phyloP scores from a whole-genome alignment of 1,284 basidiomycete genomes.

The Caloboletus firmus region DNA sequence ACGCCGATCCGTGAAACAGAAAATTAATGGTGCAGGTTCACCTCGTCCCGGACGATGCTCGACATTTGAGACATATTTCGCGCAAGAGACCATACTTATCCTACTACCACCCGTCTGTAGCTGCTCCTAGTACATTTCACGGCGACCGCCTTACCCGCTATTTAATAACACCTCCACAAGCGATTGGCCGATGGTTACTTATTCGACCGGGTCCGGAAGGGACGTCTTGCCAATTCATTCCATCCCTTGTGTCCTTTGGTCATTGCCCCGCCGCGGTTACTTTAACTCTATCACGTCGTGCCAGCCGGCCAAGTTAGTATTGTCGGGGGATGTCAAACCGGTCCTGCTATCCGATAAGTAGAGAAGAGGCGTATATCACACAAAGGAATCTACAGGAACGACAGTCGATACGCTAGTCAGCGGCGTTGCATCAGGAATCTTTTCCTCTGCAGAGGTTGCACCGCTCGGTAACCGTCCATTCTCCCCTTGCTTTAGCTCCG shows the following conservation, averaged over 20 bases:
- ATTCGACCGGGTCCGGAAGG: constrained; percentile 20
- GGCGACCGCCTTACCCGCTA: background rate
- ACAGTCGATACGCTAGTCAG: constrained; percentile 18
- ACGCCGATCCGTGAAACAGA: constrained; percentile 24
- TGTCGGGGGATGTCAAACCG: background rate
- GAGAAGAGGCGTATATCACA: constrained; percentile 15
- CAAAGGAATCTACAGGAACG: constrained; percentile 23
- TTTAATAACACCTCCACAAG: background rate
- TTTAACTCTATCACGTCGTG: constrained; percentile 6
- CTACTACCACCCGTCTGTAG: background rate
- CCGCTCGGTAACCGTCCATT: constrained; percentile 9
- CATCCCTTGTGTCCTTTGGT: constrained; percentile 24
- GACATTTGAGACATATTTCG: background rate
- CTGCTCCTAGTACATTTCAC: background rate
- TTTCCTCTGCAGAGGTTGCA: constrained; percentile 22
- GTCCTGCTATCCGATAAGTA: background rate
- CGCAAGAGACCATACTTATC: background rate
- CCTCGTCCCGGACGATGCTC: background rate
- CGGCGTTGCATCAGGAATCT: constrained; percentile 18
- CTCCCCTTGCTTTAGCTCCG: constrained; percentile 15
- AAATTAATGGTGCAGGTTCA: background rate
- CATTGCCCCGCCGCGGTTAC: constrained; percentile 13
- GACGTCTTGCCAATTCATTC: constrained; percentile 22
- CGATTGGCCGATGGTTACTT: constrained; percentile 10
- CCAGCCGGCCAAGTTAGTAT: constrained; percentile 14